Base-by-base conservation (phyloP, 1,284 basidiomycete species). In the Amylostereum areolatum region DNA sequence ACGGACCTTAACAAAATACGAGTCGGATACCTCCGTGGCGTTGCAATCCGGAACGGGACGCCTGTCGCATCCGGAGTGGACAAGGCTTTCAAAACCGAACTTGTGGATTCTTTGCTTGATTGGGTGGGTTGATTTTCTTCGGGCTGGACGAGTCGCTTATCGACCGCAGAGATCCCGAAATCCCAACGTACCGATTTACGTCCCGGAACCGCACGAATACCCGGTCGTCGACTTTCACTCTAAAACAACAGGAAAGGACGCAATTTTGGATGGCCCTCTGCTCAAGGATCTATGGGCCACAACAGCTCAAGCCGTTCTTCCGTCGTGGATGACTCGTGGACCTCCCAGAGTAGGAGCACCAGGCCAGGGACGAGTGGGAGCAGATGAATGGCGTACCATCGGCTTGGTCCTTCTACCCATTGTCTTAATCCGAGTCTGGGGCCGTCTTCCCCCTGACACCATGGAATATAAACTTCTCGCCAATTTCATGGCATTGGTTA, bases 381-480 rank as follows among this genome's bases (percentile, higher is more conserved):
- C 53, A 6, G 52, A 56, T 45, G 47, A 54, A 34, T 54, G 52
- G 55, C 31, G 35, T 7, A 52, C 48, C 9, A 34, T 46, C 12
- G 45, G 41, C 29, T 44, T 43, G 1, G 34, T 56, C 3, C 45
- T 51, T 30, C 52, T 56, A 24, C 52, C 51, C 3, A 43, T 56
- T 24, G 53, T 47, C 28, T 45, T 56, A 9, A 43, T 52, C 12
- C 39, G 50, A 9, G 35, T 49, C 3, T 56, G 55, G 55, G 48
- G 52, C 9, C n/a, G 37, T 6, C 37, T 6, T 6, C 37, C n/a
- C 12, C 30, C 25, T 44, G 4, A 11, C 31, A 10, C 32, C 10
- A 28, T 34, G 31, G 25, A 45, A 2, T 25, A 37, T 25, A 18
- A 29, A 25, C 29, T 49, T n/a, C 45, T 49, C 1, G 33, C 12